A percentile compares a stretch with the other conserved stretches of the same genome.
Evolutionary conservation across 441 rosid species (phyloP).

Genomic region (Erysimum pusillum): DNA sequence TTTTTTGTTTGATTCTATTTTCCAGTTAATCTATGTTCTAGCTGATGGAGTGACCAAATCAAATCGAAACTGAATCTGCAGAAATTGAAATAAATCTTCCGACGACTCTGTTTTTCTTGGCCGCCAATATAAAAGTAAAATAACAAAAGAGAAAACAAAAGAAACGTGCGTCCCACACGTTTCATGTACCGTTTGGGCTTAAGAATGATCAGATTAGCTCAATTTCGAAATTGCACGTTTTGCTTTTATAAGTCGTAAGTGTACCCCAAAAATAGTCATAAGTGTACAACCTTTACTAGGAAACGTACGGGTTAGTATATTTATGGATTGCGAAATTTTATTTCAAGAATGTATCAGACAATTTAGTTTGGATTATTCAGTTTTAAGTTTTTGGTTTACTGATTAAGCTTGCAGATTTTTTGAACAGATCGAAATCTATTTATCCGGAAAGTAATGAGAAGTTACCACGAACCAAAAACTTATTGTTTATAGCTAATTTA

Average conservation of each 20-base stretch:
- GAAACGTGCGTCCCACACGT: conserved; percentile 37
- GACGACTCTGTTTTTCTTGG: conserved; percentile 9
- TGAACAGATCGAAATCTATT: not conserved
- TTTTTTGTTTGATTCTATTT: not conserved
- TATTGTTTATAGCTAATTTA: not conserved
- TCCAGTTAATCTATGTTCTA: not conserved
- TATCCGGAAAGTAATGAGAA: not conserved
- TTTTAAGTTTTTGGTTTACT: not conserved
- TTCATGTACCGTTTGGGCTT: conserved; percentile 34
- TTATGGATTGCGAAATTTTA: not conserved
- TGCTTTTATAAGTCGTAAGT: conserved; percentile 13
- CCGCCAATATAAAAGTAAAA: conserved; percentile 3
- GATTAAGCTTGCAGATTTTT: not conserved
- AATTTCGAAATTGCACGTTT: conserved; percentile 39
- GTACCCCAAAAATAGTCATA: not conserved
- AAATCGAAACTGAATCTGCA: not conserved
- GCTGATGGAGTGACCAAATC: not conserved
- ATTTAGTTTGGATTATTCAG: not conserved
- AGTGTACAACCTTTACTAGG: not conserved
- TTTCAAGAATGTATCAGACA: not conserved
- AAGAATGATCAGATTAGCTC: conserved; percentile 9
- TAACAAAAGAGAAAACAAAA: not conserved
- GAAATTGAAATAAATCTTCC: conserved; percentile 15
- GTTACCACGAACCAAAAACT: not conserved
- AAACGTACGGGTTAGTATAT: conserved; percentile 19